phyloP scores from a whole-genome alignment of 2,329 filamentous ascomycete genomes.

The Akanthomyces dipterigenus region DNA sequence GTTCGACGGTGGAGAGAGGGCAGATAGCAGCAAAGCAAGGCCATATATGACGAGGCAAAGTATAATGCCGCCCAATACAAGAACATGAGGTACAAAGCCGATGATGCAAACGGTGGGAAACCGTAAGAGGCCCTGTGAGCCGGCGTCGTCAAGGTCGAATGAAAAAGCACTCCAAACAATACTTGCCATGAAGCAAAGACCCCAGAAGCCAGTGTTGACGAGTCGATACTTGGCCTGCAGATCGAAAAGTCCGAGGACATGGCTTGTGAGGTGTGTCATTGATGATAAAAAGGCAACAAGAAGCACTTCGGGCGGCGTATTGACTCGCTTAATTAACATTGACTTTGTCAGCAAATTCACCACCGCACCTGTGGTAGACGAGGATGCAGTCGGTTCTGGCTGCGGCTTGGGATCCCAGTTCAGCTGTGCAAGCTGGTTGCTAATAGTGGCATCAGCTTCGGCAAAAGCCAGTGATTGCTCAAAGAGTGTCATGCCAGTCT shows the following conservation, averaged over 20 bases:
- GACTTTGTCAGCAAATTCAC: conserved; percentile 48
- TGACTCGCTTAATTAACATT: conserved; percentile 71
- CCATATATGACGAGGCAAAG: conserved; percentile 72
- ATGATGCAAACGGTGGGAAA: conserved; percentile 95
- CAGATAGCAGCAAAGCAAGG: conserved; percentile 69
- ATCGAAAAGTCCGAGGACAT: conserved; percentile 72
- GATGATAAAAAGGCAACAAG: conserved; percentile 82
- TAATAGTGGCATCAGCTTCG: conserved; percentile 84
- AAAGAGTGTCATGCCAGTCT: conserved; percentile 93
- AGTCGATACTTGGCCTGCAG: conserved; percentile 75
- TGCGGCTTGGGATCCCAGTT: conserved; percentile 37
- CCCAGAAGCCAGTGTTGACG: conserved; percentile 83
- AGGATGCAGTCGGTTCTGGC: conserved; percentile 13
- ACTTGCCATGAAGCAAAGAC: conserved; percentile 78
- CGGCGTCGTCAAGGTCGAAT: conserved; percentile 54
- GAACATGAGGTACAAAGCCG: conserved; percentile 88
- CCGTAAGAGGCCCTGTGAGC: conserved; percentile 62
- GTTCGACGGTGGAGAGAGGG: conserved; percentile 31
- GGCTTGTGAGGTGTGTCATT: conserved; percentile 82
- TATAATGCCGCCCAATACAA: conserved; percentile 73
- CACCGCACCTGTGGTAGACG: conserved; percentile 18
- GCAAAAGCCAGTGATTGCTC: conserved; percentile 95
- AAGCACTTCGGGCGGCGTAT: conserved; percentile 83
- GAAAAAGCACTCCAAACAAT: conserved; percentile 69
- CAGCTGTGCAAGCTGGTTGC: conserved; percentile 69